A percentile compares a stretch with the other conserved stretches of the same genome.
Conservation (phyloP, 352 stramenopile genomes). For the Thraustochytrium striatum region DNA sequence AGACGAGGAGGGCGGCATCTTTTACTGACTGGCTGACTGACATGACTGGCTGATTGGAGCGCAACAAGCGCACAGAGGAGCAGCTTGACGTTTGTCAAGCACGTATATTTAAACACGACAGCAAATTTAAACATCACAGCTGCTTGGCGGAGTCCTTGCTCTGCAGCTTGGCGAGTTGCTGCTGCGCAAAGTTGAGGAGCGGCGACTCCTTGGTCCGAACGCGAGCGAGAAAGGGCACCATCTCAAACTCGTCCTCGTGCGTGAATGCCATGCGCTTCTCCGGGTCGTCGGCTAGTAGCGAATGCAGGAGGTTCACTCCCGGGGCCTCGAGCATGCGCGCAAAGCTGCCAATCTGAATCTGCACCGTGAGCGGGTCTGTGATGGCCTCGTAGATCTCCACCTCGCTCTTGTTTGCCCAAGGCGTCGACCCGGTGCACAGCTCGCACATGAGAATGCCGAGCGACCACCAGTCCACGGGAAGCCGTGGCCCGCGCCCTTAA, state of each 20-base stretch:
- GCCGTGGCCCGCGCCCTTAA: slow-evolving; percentile 61
- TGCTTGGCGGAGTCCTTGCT: background rate
- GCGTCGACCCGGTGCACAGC: slow-evolving; percentile 56
- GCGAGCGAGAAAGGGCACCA: slow-evolving; percentile 3
- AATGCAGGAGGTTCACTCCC: background rate
- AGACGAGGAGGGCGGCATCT: no score
- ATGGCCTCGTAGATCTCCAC: slow-evolving; percentile 15
- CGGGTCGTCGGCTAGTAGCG: background rate
- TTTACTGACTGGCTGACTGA: no score
- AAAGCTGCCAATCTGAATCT: background rate
- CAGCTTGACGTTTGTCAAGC: no score
- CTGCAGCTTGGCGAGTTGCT: background rate
- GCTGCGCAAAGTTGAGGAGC: background rate
- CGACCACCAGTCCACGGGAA: slow-evolving; percentile 78
- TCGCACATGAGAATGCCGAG: slow-evolving; percentile 75
- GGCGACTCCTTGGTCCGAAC: slow-evolving; percentile 7
- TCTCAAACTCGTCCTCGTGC: slow-evolving; percentile 28
- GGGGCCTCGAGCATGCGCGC: background rate
- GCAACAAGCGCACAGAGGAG: no score
- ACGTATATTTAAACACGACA: no score
- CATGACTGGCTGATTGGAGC: no score
- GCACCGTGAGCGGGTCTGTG: background rate
- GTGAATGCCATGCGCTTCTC: background rate
- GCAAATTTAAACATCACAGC: no score
- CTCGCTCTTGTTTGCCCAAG: slow-evolving; percentile 63